Conservation (phyloP, 2,329 filamentous ascomycete species). For the Trichoderma sp. region DNA sequence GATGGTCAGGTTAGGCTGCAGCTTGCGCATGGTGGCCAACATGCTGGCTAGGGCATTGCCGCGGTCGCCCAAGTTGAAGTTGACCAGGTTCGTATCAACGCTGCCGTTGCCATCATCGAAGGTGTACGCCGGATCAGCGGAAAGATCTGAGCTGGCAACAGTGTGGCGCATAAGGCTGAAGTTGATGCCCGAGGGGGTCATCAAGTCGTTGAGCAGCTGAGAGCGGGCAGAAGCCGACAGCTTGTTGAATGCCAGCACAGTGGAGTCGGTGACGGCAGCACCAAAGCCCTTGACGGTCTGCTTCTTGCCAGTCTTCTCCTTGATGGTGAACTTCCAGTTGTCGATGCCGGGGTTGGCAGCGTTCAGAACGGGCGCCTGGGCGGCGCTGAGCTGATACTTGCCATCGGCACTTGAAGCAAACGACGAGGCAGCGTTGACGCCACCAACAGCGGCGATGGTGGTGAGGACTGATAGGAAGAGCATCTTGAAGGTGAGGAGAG, state of each 20-base stretch:
- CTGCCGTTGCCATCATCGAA: constrained; percentile 41
- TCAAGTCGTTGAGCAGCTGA: constrained; percentile 42
- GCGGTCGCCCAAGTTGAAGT: constrained; percentile 45
- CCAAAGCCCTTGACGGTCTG: constrained; percentile 49
- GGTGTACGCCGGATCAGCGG: constrained; percentile 45
- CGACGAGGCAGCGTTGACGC: constrained; percentile 26
- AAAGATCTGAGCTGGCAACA: constrained; percentile 47
- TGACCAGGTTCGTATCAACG: constrained; percentile 29
- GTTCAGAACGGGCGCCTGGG: constrained; percentile 42
- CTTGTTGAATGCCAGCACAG: constrained; percentile 44
- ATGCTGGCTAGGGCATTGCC: constrained; percentile 46
- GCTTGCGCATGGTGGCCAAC: constrained; percentile 42
- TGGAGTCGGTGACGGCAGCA: constrained; percentile 49
- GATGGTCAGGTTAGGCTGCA: constrained; percentile 44
- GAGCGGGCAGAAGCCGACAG: constrained; percentile 39
- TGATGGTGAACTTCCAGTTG: constrained; percentile 45
- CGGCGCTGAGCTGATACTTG: constrained; percentile 42
- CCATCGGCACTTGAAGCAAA: constrained; percentile 44
- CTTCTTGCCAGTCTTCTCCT: constrained; percentile 44
- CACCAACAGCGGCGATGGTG: constrained; percentile 24
- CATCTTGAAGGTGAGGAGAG: constrained; percentile 13
- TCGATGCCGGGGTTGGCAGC: constrained; percentile 41
- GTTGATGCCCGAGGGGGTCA: constrained; percentile 45
- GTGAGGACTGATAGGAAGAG: constrained; percentile 25
- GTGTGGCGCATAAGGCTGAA: constrained; percentile 48